These are phyloP conservation scores for Lactarius deliciosus DNA, from an alignment of 768 basidiomycete genomes.

Conservation along the genomic window DNA sequence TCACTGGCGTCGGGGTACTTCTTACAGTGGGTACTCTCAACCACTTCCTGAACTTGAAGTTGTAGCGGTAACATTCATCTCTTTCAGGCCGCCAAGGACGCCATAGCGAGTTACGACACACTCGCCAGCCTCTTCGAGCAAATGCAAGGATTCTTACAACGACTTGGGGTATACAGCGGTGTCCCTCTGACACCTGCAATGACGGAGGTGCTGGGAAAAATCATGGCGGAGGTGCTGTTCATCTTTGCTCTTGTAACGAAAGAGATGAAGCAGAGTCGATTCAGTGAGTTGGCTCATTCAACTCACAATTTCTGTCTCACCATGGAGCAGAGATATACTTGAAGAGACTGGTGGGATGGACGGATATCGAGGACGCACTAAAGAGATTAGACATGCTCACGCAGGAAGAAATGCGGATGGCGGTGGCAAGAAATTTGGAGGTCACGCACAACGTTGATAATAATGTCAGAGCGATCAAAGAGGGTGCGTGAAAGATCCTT, in stretches of 20 bases:
- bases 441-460: not conserved
- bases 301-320: not conserved
- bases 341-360: not conserved
- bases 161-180: not conserved
- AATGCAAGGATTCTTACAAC: conserved; percentile 1
- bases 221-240: not conserved
- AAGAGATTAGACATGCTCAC: conserved; percentile 5
- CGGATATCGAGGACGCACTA: not conserved
- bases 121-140: conserved; percentile 9
- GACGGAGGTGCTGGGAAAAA: not conserved
- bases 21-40: not conserved
- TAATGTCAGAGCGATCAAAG: not conserved
- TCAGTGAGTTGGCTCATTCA: not conserved
- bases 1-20: not conserved
- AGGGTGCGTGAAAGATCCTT: not conserved
- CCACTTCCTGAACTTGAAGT: not conserved
- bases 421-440: not conserved
- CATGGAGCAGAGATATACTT: not conserved
- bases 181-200: not conserved
- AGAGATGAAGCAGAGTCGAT: not conserved
- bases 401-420: not conserved
- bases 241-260: not conserved
- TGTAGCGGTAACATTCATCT: not conserved
- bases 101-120: not conserved
- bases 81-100: not conserved